Evolutionary conservation across 805 yeast species (phyloP).

Genomic region (Pichia scutulata): DNA sequence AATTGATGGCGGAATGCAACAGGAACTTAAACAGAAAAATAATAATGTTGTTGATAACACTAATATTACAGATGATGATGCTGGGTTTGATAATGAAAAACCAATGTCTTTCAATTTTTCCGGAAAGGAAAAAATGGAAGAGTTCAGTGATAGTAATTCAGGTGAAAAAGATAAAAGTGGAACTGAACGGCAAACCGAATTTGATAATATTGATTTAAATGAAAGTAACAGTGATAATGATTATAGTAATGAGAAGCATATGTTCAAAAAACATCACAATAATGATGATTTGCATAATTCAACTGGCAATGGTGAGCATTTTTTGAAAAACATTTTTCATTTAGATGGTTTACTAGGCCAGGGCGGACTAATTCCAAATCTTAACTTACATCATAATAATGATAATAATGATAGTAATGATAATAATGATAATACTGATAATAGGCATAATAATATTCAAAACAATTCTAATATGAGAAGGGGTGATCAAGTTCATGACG

Average conservation of each 20-base stretch:
- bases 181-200: not conserved
- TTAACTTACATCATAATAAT: constrained; percentile 2
- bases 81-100: not conserved
- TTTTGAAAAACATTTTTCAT: constrained; percentile 11
- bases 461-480: not conserved
- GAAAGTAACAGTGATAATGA: not conserved
- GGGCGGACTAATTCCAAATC: constrained; percentile 12
- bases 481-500: constrained; percentile 3
- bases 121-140: not conserved
- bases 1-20: not conserved
- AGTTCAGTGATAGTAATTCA: not conserved
- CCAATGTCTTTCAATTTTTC: not conserved
- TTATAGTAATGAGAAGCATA: not conserved
- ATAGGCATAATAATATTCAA: no score
- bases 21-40: not conserved
- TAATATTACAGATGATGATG: not conserved
- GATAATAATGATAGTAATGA: not conserved
- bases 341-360: constrained; percentile 12
- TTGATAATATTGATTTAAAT: not conserved
- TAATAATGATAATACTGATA: not conserved
- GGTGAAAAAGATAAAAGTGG: not conserved
- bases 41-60: not conserved
- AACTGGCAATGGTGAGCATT: constrained; percentile 1
- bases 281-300: not conserved
- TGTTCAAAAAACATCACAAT: no score